Base-by-base conservation (phyloP, 1,139 yeast genomes). In the Kodamaea suecica region DNA sequence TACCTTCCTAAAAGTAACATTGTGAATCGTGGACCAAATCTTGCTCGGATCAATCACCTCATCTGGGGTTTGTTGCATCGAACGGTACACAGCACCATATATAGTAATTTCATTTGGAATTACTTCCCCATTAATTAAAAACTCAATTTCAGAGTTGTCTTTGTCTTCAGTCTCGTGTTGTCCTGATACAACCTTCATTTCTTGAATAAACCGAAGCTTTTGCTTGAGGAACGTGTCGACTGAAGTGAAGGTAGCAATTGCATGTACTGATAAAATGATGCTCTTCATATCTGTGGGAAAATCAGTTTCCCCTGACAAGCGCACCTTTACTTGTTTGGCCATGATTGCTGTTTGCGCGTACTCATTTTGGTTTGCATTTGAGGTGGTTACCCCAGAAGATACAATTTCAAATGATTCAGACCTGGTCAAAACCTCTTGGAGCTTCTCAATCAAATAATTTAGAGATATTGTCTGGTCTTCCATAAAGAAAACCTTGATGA, bases 161-260 rank as follows among this genome's bases (percentile, higher is more conserved):
- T 17, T 30, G 14, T 42, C 48, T 14, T 43, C 51, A 3, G 36
- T 50, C 17, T 33, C 30, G 2, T 43, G 45, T 8, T 26, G 29
- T 3, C 38, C 42, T 19, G 35, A 40, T 11, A 23, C 31, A 13
- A 27, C 40, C 9, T 33, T 30, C 10, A 58, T 27, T 16, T 48
- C 53, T 12, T 56, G 61, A 17, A 59, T 34, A 25, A 63, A 49
- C 20, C 45, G 46, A 11, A 63, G 45, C 35, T 67, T 49, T 34
- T 57, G 67, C 29, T 55, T 75, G 42, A 82, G 59, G 49, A 85
- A 87, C 2, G 78, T 73, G 34, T 78, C 81, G 27, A 90, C 70
- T 1, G 90, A 77, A 40, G 73, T 76, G 52, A 87, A 82, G 0
- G 96, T 84, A 0, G 96, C 95, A 48, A 88, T 81, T 0, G 95